These are phyloP conservation scores for Aschersonia sp. DNA, from an alignment of 2,329 filamentous ascomycete genomes.

Conservation along the genomic window DNA sequence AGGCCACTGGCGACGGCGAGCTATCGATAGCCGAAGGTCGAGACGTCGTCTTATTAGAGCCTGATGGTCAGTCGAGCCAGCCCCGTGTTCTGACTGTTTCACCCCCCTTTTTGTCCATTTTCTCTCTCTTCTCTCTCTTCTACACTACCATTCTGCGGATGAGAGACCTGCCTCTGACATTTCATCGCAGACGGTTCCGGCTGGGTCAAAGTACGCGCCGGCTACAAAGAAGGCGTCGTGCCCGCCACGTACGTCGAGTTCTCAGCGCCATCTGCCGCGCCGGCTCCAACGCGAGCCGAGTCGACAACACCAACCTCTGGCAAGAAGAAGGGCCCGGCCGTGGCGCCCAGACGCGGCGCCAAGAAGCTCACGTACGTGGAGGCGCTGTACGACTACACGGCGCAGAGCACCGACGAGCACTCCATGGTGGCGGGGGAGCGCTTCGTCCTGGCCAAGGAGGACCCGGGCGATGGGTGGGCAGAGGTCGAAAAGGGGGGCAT, in stretches of 20 bases:
- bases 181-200: constrained; percentile 63
- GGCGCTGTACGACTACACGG: constrained; percentile 82
- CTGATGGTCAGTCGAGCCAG: constrained; percentile 55
- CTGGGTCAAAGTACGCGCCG: constrained; percentile 74
- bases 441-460: constrained; percentile 78
- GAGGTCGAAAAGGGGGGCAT: constrained; percentile 87
- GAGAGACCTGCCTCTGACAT: too few species aligned
- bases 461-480: constrained; percentile 88
- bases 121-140: too few species aligned
- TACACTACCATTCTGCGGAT: too few species aligned
- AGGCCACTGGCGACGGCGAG: constrained; percentile 69
- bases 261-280: constrained; percentile 28
- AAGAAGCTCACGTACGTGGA: constrained; percentile 93
- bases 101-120: neutral
- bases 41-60: constrained; percentile 65
- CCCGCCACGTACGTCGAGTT: constrained; percentile 76
- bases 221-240: constrained; percentile 69
- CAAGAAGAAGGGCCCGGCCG: constrained; percentile 84
- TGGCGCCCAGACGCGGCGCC: constrained; percentile 78
- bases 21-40: constrained; percentile 66
- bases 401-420: constrained; percentile 75
- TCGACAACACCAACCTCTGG: constrained; percentile 29
- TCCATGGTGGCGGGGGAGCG: constrained; percentile 83
- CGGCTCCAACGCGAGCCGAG: constrained; percentile 43
- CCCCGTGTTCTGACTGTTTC: neutral